Base-by-base conservation (phyloP, 1,139 yeast genomes). In the Magnusiomyces ingens region DNA sequence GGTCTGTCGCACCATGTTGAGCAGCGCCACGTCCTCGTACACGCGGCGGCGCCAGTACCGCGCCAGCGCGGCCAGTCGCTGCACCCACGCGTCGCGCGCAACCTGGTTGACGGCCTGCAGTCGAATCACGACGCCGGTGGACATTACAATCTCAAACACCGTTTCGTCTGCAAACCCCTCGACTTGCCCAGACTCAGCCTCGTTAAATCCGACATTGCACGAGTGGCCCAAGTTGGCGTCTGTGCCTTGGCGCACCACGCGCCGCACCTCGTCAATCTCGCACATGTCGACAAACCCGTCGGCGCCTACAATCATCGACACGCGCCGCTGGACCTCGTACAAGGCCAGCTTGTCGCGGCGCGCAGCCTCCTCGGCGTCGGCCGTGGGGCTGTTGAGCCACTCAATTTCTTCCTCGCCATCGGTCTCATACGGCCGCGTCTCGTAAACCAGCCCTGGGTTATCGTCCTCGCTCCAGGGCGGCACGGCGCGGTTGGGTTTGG, bases 1-100 rank as follows among this genome's bases (percentile, higher is more conserved):
- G 18, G 64, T 62, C n/a, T 69, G 67, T 52, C 82, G 73, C 2
- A 78, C 62, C 1, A 64, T 60, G 47, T 74, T 64, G 47, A 76
- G 63, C 8, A 69, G 62, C 13, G 57, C 52, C 11, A 73, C 59
- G 57, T 81, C 84, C n/a, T 75, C 74, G 1, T 63, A 62, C 41
- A 68, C 67, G 52, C 81, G 73, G 8, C 64, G 60, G 11, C 66
- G 71, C 97, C 97, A 91, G 66, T 85, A 90, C 1, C 59, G 58
- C 13, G 68, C 65, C 35, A 85, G 65, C 2, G 69, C 70, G 0
- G 55, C 58, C 35, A 91, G 68, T 45, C 81, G 69, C 0, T 36
- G 26, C 0, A 85, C 73, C 98, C 98, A 91, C 55, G 77, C 77
- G 60, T 82, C 79, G 49, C 95, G 73, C 0, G 79, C 65, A 0